Percentiles rank a stretch among this genome's conserved stretches.
Evolutionary conservation across 2,329 filamentous ascomycete genomes (phyloP).

Genomic region (Aspergillus ochraceoroseus): DNA sequence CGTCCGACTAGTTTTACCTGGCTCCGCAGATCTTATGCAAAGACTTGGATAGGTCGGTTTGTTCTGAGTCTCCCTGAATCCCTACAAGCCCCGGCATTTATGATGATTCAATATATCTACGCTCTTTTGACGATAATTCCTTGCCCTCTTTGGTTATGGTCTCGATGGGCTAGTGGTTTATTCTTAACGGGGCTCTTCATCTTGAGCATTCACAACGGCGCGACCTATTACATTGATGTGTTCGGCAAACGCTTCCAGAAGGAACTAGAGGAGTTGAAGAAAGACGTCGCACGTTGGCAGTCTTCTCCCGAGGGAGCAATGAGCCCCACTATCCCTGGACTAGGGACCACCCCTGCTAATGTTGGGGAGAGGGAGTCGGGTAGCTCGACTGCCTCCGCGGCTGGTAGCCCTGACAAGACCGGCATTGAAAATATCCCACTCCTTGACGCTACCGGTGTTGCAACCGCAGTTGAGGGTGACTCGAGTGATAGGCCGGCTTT

Average conservation of each 20-base stretch:
- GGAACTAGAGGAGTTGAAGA: constrained; percentile 82
- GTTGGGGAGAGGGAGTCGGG: constrained; percentile 22
- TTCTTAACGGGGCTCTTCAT: constrained; percentile 82
- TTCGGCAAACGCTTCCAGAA: constrained; percentile 97
- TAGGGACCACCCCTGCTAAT: constrained; percentile 21
- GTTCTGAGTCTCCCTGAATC: constrained; percentile 70
- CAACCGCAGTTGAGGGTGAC: constrained; percentile 25
- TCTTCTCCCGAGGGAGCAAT: constrained; percentile 33
- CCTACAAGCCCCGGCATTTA: constrained; percentile 85
- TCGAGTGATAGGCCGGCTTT: constrained; percentile 12
- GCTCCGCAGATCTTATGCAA: constrained; percentile 86
- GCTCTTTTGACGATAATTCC: constrained; percentile 90
- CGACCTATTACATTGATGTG: constrained; percentile 96
- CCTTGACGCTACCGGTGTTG: constrained; percentile 30
- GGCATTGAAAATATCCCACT: constrained; percentile 36
- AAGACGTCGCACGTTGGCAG: constrained; percentile 87
- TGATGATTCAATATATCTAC: constrained; percentile 91
- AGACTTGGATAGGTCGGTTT: constrained; percentile 79
- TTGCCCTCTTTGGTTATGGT: constrained; percentile 92
- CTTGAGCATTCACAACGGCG: constrained; percentile 95
- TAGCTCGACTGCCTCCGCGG: constrained; percentile 15
- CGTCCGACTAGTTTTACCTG: constrained; percentile 96
- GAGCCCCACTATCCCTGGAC: constrained; percentile 29
- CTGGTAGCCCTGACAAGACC: constrained; percentile 24
- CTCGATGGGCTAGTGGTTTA: constrained; percentile 66